A percentile compares a stretch with the other conserved stretches of the same genome.
Conservation (phyloP, 202 grass and related monocot species). For the Zoysia matrella region DNA sequence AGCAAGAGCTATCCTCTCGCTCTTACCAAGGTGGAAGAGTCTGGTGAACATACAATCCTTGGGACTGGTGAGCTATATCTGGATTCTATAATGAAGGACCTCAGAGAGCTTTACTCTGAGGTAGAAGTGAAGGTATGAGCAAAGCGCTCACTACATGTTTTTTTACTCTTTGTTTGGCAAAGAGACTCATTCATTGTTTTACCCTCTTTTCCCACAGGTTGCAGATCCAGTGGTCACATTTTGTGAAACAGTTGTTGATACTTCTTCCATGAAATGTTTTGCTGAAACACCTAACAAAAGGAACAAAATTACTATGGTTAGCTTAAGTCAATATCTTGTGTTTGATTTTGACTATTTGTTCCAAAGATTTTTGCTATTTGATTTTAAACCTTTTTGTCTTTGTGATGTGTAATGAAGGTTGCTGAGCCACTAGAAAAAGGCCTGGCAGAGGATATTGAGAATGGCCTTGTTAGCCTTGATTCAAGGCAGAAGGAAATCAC, state of each 20-base stretch:
- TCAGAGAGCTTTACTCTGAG: constrained; percentile 98
- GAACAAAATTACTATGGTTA: constrained; percentile 99
- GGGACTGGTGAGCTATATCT: constrained; percentile 96
- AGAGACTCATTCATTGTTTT: constrained; percentile 24
- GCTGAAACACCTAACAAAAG: constrained; percentile 99
- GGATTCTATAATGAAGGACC: constrained; percentile 99
- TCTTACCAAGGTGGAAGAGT: constrained; percentile 98
- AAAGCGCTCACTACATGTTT: neutral
- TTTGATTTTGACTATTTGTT: constrained; percentile 31
- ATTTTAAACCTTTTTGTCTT: constrained; percentile 20
- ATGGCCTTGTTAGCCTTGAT: constrained; percentile 87
- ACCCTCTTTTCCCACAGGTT: constrained; percentile 65
- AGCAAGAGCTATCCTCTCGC: constrained; percentile 99
- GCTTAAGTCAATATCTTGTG: constrained; percentile 9
- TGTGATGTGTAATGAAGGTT: constrained; percentile 58
- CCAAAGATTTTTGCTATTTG: constrained; percentile 6
- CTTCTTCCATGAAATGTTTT: constrained; percentile 99
- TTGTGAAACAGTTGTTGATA: constrained; percentile 98
- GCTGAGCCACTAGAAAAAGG: constrained; percentile 96
- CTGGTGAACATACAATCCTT: constrained; percentile 94
- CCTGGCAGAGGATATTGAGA: constrained; percentile 96
- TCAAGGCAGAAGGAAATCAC: constrained; percentile 95
- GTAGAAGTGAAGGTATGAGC: constrained; percentile 95
- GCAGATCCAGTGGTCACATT: constrained; percentile 99
- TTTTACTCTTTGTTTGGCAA: neutral